These are phyloP conservation scores for Crithidia brevicula DNA, from an alignment of 208 protist genomes.

Conservation along the genomic window DNA sequence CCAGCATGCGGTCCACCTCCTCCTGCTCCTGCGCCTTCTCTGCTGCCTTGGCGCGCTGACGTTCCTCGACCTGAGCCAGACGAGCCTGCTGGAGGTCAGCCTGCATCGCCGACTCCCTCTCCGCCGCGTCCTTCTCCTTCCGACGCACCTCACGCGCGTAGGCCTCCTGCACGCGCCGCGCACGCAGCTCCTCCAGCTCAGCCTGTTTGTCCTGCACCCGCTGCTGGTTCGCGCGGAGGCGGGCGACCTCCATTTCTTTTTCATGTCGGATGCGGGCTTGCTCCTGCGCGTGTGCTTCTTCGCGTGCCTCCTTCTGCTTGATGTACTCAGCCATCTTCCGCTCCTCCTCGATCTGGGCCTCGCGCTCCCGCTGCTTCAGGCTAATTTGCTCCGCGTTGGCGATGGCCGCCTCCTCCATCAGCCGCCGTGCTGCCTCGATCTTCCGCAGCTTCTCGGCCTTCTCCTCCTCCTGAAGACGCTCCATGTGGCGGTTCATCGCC, in stretches of 20 bases:
- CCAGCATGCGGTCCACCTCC: conserved; percentile 88
- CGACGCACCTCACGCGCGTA: conserved; percentile 77
- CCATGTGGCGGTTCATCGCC: conserved; percentile 92
- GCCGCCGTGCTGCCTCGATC: conserved; percentile 65
- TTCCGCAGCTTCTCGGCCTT: conserved; percentile 82
- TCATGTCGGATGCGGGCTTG: conserved; percentile 80
- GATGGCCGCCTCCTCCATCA: conserved; percentile 93
- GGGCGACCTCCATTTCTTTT: conserved; percentile 92
- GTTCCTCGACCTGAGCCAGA: conserved; percentile 86
- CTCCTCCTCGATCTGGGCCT: conserved; percentile 88
- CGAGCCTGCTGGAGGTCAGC: conserved; percentile 77
- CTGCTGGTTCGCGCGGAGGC: conserved; percentile 88
- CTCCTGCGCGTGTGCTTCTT: conserved; percentile 88
- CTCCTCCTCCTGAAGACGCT: conserved; percentile 87
- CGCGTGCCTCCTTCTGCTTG: conserved; percentile 79
- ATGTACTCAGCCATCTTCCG: conserved; percentile 89
- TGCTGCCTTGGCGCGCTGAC: conserved; percentile 59
- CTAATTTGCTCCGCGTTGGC: conserved; percentile 94
- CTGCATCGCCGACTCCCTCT: conserved; percentile 63
- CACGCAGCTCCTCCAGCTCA: conserved; percentile 93
- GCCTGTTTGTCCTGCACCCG: conserved; percentile 91
- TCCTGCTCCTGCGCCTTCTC: conserved; percentile 71
- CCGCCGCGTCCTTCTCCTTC: conserved; percentile 83
- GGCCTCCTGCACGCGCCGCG: conserved; percentile 87
- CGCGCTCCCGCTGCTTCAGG: conserved; percentile 82